Evolutionary conservation across 2,329 filamentous ascomycete genomes (phyloP).

Genomic region (Fusarium aywerte): DNA sequence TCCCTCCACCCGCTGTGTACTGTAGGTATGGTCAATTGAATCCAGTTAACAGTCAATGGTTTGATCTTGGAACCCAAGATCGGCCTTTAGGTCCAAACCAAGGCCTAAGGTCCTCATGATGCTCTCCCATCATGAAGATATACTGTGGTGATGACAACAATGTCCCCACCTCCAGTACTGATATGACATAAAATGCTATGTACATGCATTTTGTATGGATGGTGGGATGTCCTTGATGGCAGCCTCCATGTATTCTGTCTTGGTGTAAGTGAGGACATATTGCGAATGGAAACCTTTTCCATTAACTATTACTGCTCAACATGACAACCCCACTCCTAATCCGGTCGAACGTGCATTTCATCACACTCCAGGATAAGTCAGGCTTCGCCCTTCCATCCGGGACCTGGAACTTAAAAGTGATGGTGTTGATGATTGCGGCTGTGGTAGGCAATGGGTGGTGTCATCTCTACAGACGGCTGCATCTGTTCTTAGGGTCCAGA

Average conservation of each 20-base stretch:
- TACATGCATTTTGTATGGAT: not conserved
- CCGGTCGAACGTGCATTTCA: conserved; percentile 20
- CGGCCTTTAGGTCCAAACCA: not conserved
- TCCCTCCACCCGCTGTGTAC: conserved; percentile 20
- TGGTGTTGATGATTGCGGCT: conserved; percentile 5
- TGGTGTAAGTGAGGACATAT: conserved; percentile 4
- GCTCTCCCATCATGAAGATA: conserved; percentile 9
- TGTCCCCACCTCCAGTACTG: conserved; percentile 9
- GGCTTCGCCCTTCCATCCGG: conserved; percentile 11
- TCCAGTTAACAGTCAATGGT: conserved; percentile 22
- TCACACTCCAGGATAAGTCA: not conserved
- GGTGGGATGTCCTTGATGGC: not conserved
- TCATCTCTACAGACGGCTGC: conserved; percentile 35
- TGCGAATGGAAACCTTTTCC: not conserved
- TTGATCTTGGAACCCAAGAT: conserved; percentile 13
- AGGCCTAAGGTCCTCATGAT: conserved; percentile 14
- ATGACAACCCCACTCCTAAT: conserved; percentile 3
- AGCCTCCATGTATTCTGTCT: not conserved
- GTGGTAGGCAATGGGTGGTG: conserved; percentile 35
- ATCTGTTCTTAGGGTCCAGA: conserved; percentile 35
- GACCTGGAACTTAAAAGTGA: conserved; percentile 18
- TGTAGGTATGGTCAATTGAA: conserved; percentile 14
- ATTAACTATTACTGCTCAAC: conserved; percentile 1
- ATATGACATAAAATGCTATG: not conserved
- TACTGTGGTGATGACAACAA: not conserved